Evolutionary conservation across 495 filamentous ascomycete genomes (phyloP).

Genomic region (Podospora anserina): DNA sequence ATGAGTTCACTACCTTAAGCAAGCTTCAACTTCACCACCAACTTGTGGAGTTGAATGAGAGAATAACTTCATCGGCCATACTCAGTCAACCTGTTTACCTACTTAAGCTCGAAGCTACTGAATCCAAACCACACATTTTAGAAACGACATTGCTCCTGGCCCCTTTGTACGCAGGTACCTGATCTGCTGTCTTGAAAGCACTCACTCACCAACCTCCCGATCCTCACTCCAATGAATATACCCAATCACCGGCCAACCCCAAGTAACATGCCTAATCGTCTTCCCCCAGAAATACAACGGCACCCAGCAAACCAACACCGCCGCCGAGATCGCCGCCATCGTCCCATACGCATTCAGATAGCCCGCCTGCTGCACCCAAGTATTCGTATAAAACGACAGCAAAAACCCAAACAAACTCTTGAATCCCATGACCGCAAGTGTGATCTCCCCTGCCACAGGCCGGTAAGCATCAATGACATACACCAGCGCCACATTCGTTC

Average conservation of each 20-base stretch:
- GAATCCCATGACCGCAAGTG: slow-evolving; percentile 51
- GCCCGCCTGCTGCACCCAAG: slow-evolving; percentile 51
- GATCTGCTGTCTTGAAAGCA: too few relatives aligned
- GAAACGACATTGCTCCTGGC: too few relatives aligned
- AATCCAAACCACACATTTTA: too few relatives aligned
- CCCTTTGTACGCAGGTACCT: too few relatives aligned
- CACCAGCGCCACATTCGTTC: slow-evolving; percentile 50
- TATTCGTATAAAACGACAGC: slow-evolving; percentile 58
- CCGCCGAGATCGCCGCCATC: slow-evolving; percentile 51
- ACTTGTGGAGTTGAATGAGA: too few relatives aligned
- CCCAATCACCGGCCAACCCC: slow-evolving; percentile 46
- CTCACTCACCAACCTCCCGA: slow-evolving; percentile 50
- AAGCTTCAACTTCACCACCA: too few relatives aligned
- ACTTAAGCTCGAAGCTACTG: too few relatives aligned
- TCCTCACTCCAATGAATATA: slow-evolving; percentile 49
- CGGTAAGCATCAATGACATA: slow-evolving; percentile 57
- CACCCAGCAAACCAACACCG: slow-evolving; percentile 39
- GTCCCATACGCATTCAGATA: slow-evolving; percentile 51
- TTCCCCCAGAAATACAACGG: slow-evolving; percentile 52
- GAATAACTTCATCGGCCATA: too few relatives aligned
- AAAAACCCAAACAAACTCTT: slow-evolving; percentile 58
- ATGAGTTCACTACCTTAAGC: too few relatives aligned
- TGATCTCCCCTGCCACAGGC: slow-evolving; percentile 52
- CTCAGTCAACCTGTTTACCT: too few relatives aligned
- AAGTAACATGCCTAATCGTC: slow-evolving; percentile 42